Percentiles rank a stretch among this genome's conserved stretches.
Evolutionary conservation across 1,284 basidiomycete species (phyloP).

Genomic region (Marasmius tenuissimus): DNA sequence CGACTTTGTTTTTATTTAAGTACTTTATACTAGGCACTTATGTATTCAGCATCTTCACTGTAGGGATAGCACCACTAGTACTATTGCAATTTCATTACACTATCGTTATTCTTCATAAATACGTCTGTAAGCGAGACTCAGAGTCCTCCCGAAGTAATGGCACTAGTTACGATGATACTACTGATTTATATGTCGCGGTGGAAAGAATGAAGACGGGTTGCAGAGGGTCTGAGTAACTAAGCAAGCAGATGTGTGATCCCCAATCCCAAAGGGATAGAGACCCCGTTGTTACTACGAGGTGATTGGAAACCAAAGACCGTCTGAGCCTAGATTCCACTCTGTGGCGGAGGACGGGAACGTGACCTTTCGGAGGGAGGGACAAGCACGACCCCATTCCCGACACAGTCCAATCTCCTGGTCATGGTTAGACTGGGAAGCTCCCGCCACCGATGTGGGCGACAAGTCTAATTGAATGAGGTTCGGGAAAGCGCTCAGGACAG

Average conservation of each 20-base stretch:
- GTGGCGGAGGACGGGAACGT: conserved; percentile 52
- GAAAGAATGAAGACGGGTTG: neutral
- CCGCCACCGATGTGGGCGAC: conserved; percentile 50
- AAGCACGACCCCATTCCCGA: conserved; percentile 52
- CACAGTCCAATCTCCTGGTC: conserved; percentile 55
- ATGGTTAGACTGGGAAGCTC: conserved; percentile 40
- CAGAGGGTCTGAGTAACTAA: neutral
- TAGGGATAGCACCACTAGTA: conserved; percentile 11
- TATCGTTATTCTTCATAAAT: neutral
- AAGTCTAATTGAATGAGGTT: conserved; percentile 47
- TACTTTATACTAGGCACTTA: conserved; percentile 7
- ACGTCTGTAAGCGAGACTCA: neutral
- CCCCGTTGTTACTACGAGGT: neutral
- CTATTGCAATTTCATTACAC: conserved; percentile 5
- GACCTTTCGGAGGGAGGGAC: conserved; percentile 51
- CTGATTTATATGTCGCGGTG: neutral
- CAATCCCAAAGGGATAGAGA: neutral
- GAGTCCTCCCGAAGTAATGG: neutral
- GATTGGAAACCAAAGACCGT: conserved; percentile 24
- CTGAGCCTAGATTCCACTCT: conserved; percentile 36
- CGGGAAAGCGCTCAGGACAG: conserved; percentile 37
- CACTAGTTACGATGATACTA: neutral
- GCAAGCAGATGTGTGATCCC: neutral
- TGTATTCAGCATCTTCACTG: conserved; percentile 12
- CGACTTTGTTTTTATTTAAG: conserved; percentile 4